Base-by-base conservation (phyloP, 2,329 filamentous ascomycete genomes). In the Trichoderma lentiforme region DNA sequence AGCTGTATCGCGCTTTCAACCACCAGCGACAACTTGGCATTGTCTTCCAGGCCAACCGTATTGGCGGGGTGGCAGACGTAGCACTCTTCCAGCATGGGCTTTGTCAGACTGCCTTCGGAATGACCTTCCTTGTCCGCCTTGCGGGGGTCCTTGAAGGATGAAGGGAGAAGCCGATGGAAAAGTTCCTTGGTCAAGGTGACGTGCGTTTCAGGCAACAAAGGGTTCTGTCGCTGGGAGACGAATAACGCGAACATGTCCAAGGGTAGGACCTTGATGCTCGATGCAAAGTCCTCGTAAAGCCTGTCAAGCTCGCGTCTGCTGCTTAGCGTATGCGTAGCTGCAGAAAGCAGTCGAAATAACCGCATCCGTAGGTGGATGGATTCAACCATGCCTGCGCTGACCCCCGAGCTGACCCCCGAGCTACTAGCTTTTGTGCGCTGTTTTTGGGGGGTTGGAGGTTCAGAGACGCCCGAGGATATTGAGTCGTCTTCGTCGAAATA, bases 21-120 rank as follows among this genome's bases (percentile, higher is more conserved):
- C 34, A 92, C 80, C 11, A 95, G 81, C 2, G 91, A 90, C 47
- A 95, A 84, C 78, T 92, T 92, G 32, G 91, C 90, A 75, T 96
- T 95, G 74, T 94, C 92, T 24, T 88, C 86, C 0, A 87, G 80
- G 7, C 84, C 85, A 15, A 86, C 83, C 0, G 86, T 89, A 72
- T 88, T 90, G 1, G 93, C 91, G 0, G 91, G 84, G 74, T 87
- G 90, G 0, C 88, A 88, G 2, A 94, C 85, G 78, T 90, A 95
- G 76, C 90, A 90, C 57, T 84, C 79, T 76, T 86, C 82, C 56
- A 89, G 78, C 74, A 89, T 86, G 7, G 75, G 76, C 26, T 81
- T 77, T 6, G 85, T 85, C 57, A 89, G 77, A 21, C 78, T 78
- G 8, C 83, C 82, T 1, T 76, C 71, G 4, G 79, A 78, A 26